Percentiles rank a stretch among this genome's conserved stretches.
phyloP scores from a whole-genome alignment of 345 rosid genomes.

The Camelina laxa region DNA sequence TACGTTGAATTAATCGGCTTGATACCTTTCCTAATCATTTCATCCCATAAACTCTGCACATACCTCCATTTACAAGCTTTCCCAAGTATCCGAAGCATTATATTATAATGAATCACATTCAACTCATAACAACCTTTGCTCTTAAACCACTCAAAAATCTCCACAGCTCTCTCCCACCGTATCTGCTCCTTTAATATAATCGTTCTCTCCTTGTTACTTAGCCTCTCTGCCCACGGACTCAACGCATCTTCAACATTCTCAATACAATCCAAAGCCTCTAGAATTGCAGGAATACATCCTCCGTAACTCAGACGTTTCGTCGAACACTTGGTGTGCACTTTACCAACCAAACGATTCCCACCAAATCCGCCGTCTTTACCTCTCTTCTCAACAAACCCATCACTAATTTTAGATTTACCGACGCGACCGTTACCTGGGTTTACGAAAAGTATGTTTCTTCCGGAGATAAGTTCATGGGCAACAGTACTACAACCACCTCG shows the following conservation, averaged over 20 bases:
- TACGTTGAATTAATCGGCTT: constrained; percentile 76
- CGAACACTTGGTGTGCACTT: constrained; percentile 74
- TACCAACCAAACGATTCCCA: constrained; percentile 26
- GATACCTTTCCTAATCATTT: constrained; percentile 59
- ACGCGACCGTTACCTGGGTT: constrained; percentile 45
- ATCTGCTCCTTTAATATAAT: constrained; percentile 87
- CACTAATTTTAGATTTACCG: constrained; percentile 16
- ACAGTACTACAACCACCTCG: constrained; percentile 39
- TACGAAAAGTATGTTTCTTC: constrained; percentile 39
- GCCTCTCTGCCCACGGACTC: constrained; percentile 76
- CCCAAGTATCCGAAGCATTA: constrained; percentile 75
- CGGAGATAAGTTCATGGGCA: constrained; percentile 41
- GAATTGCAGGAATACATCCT: constrained; percentile 73
- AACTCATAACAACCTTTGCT: constrained; percentile 64
- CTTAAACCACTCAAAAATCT: constrained; percentile 90
- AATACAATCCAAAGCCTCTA: constrained; percentile 62
- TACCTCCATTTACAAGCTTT: constrained; percentile 68
- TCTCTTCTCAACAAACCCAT: constrained; percentile 38
- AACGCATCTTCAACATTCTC: constrained; percentile 74
- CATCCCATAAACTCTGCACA: constrained; percentile 67
- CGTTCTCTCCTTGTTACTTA: constrained; percentile 77
- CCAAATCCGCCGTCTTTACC: not conserved
- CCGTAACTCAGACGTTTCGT: constrained; percentile 72
- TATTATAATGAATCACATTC: constrained; percentile 90
- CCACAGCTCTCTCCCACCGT: constrained; percentile 82